Conservation (phyloP, 148 eudicot species). For the Talinum fruticosum region DNA sequence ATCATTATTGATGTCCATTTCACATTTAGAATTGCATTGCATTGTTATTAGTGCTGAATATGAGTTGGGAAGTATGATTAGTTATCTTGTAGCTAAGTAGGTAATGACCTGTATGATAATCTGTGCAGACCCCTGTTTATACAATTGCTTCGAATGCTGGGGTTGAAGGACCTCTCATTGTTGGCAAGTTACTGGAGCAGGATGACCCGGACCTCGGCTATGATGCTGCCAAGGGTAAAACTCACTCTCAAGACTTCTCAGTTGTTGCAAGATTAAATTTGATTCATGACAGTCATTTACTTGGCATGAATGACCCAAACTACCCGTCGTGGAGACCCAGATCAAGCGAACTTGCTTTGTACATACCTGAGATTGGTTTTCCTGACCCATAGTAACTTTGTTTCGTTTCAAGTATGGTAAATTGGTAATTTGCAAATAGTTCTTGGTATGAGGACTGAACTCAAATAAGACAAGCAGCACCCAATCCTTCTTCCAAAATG, state of each 20-base stretch:
- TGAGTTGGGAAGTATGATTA: not conserved
- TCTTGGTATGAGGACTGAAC: not conserved
- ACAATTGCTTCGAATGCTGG: constrained; percentile 94
- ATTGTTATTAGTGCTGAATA: not conserved
- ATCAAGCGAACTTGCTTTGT: too few relatives aligned
- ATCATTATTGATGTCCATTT: not conserved
- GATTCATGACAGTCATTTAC: not conserved
- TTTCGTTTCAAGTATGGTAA: too few relatives aligned
- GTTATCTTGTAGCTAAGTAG: not conserved
- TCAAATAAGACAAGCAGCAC: not conserved
- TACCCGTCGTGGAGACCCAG: too few relatives aligned
- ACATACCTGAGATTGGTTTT: too few relatives aligned
- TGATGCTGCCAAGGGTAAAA: constrained; percentile 87
- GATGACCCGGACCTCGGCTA: constrained; percentile 85
- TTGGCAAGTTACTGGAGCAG: constrained; percentile 86
- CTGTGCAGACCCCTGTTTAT: constrained; percentile 67
- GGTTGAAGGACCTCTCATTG: constrained; percentile 85
- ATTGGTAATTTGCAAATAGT: not conserved
- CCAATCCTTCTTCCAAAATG: not conserved
- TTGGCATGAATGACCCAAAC: too few relatives aligned
- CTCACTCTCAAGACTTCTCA: not conserved
- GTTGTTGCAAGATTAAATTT: not conserved
- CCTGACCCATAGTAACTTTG: too few relatives aligned
- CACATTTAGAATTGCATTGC: not conserved
- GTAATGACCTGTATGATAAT: not conserved